Evolutionary conservation across 2,329 filamentous ascomycete species (phyloP).

Genomic region (Hymenoscyphus albidus): DNA sequence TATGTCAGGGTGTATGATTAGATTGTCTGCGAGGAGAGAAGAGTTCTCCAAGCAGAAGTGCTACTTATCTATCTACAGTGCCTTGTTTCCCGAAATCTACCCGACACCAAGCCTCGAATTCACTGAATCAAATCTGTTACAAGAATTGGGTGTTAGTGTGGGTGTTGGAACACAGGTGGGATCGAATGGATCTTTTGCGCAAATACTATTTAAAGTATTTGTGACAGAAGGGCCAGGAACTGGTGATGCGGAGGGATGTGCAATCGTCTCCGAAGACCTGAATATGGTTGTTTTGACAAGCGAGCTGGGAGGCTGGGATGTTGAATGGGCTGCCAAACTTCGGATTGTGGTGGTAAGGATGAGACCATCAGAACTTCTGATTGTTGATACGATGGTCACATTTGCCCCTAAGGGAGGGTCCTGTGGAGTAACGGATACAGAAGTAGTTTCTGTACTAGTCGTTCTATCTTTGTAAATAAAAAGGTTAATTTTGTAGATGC

Average conservation of each 20-base stretch:
- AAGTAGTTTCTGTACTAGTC: background rate
- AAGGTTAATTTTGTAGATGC: no score
- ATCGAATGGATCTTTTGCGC: background rate
- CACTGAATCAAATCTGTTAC: no score
- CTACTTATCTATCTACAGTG: no score
- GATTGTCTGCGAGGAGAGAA: no score
- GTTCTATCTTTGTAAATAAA: no score
- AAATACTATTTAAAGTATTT: background rate
- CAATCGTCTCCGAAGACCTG: background rate
- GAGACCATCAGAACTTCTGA: background rate
- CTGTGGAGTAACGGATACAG: background rate
- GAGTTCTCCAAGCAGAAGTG: no score
- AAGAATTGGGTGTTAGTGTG: background rate
- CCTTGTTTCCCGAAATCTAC: no score
- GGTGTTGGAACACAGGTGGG: background rate
- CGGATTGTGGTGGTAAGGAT: background rate
- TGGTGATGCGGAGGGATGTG: background rate
- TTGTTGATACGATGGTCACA: background rate
- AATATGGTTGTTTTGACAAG: background rate
- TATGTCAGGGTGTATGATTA: no score
- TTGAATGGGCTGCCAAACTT: background rate
- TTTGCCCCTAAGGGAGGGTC: background rate
- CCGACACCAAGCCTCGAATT: no score
- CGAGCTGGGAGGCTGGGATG: background rate
- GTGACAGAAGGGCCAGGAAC: background rate